Conservation (phyloP, 768 basidiomycete genomes). For the Amanita rubescens region DNA sequence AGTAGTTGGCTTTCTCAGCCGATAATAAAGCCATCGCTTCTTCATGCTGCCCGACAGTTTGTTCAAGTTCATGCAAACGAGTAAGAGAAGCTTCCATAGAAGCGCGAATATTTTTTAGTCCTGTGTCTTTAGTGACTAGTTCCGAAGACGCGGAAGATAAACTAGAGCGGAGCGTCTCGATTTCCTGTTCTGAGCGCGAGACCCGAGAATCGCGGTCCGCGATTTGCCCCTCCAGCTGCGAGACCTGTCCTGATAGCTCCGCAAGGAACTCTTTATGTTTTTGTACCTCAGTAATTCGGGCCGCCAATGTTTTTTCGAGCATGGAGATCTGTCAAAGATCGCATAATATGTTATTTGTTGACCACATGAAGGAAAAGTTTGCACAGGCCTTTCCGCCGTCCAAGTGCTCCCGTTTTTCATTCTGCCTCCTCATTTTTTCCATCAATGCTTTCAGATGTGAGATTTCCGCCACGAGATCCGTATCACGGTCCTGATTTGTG, state of each 20-base stretch:
- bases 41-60: not conserved
- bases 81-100: slow-evolving; percentile 13
- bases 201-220: slow-evolving; percentile 20
- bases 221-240: slow-evolving; percentile 15
- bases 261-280: slow-evolving; percentile 10
- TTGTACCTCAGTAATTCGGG: slow-evolving; percentile 11
- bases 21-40: not conserved
- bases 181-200: slow-evolving; percentile 15
- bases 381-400: slow-evolving; percentile 1
- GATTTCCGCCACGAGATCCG: slow-evolving; percentile 1
- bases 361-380: not conserved
- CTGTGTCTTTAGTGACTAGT: slow-evolving; percentile 2
- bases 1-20: not conserved
- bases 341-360: not conserved
- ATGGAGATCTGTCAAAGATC: slow-evolving; percentile 7
- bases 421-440: slow-evolving; percentile 5
- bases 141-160: slow-evolving; percentile 8
- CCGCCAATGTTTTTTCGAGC: slow-evolving; percentile 15
- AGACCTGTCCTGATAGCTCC: slow-evolving; percentile 9
- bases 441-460: slow-evolving; percentile 4
- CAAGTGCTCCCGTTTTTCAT: slow-evolving; percentile 5
- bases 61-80: slow-evolving; percentile 6
- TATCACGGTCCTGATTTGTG: not conserved
- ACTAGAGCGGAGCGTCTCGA: slow-evolving; percentile 14
- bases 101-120: slow-evolving; percentile 8